Base-by-base conservation (phyloP, 2,329 filamentous ascomycete species). In the Colletotrichum sansevieriae region DNA sequence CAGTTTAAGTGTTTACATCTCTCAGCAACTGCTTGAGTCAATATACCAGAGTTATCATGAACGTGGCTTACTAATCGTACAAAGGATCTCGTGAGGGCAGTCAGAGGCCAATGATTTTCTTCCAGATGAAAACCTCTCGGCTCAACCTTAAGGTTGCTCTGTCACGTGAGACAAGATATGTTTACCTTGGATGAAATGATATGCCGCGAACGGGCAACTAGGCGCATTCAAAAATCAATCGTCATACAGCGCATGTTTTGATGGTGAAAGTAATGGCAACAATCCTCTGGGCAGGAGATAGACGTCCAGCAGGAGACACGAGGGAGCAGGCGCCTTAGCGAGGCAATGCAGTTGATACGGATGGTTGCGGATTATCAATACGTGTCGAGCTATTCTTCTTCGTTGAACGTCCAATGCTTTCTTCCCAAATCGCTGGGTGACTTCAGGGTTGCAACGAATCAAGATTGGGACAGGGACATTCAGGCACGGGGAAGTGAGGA, bases 191-290 rank as follows among this genome's bases (percentile, higher is more conserved):
- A 46, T 67, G 44, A 44, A 51, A 63, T n/a, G 41, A 25, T 3
- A 22, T 4, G 18, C 39, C 13, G 44, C 46, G 46, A 44, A 59
- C n/a, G 37, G 22, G 12, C 10, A 35, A 52, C 18, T 46, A 22
- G 20, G 37, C 54, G 13, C 43, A 22, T 60, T 37, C 13, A 35
- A 55, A 29, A 13, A 44, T 46, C 41, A 25, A 13, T 25, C 41
- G 35, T 55, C 54, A 60, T 60, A 59, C 61, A 49, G 33, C 20
- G 25, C 44, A 1, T 59, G 54, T 65, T 59, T 59, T 60, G 46
- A 65, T 22, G 18, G 18, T 47, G n/a, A 15, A 39, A 39, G 37
- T 11, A 39, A 39, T 15, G 9, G 10, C 37, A 39, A 39, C 4
- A 39, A 11, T 6, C 3, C 37, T 15, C 13, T 39, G 10, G 37